Conservation (phyloP, 75 land plant genomes). For the Larix kaempferi region DNA sequence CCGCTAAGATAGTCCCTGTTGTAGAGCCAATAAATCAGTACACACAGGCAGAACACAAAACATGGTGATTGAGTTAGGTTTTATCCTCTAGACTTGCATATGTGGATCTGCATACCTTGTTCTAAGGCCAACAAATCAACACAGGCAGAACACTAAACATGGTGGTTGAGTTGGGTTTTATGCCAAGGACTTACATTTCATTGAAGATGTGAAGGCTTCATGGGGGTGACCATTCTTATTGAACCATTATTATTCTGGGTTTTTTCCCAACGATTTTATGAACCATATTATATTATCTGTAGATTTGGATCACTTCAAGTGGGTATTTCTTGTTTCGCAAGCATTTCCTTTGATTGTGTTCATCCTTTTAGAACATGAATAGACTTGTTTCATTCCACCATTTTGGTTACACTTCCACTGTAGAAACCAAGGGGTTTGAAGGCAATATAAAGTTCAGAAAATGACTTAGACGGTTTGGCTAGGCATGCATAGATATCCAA, state of each 20-base stretch:
- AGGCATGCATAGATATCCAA: background rate
- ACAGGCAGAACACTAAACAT: too few species aligned
- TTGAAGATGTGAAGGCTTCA: background rate
- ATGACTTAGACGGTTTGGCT: slow-evolving; percentile 27
- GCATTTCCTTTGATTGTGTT: background rate
- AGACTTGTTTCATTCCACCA: background rate
- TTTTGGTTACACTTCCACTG: background rate
- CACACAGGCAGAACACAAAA: too few species aligned
- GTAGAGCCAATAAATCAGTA: too few species aligned
- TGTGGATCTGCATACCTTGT: too few species aligned
- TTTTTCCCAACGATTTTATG: too few species aligned
- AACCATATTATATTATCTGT: background rate
- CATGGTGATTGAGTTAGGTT: too few species aligned
- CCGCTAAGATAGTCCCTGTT: too few species aligned
- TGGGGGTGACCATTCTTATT: too few species aligned
- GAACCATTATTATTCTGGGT: background rate
- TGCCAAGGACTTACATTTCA: background rate
- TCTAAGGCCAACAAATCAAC: too few species aligned
- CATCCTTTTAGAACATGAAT: background rate
- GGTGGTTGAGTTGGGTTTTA: too few species aligned
- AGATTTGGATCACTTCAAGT: background rate
- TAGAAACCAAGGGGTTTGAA: slow-evolving; percentile 53
- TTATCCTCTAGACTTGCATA: too few species aligned
- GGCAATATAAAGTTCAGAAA: slow-evolving; percentile 45
- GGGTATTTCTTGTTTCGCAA: too few species aligned